A percentile compares a stretch with the other conserved stretches of the same genome.
phyloP scores from a whole-genome alignment of 2,329 filamentous ascomycete species.

The Verticillium albo-atrum region DNA sequence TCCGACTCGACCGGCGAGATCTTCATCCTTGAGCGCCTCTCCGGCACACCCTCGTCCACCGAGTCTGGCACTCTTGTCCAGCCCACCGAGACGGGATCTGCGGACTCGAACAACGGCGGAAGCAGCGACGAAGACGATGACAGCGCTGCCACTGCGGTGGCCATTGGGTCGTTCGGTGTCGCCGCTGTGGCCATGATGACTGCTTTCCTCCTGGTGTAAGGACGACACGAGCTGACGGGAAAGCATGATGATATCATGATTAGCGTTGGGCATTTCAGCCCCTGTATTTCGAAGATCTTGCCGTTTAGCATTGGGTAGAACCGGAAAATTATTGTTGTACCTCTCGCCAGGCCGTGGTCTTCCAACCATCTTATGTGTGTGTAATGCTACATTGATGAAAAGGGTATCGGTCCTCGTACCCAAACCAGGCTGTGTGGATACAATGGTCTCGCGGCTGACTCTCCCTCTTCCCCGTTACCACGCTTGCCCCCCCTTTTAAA shows the following conservation, averaged over 20 bases:
- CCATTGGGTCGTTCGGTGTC: neutral
- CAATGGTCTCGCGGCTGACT: too few relatives aligned
- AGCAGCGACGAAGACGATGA: neutral
- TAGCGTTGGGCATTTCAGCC: neutral
- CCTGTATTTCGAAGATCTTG: neutral
- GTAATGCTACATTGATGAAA: too few relatives aligned
- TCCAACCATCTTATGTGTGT: too few relatives aligned
- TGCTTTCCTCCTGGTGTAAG: neutral
- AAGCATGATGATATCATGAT: neutral
- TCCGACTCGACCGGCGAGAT: conserved; percentile 63
- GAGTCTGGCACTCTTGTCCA: conserved; percentile 5
- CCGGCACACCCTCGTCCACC: conserved; percentile 3
- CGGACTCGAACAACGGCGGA: neutral
- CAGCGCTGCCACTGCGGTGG: neutral
- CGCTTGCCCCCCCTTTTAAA: too few relatives aligned
- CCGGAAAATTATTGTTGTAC: too few relatives aligned
- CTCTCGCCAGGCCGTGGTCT: too few relatives aligned
- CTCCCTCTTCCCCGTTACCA: too few relatives aligned
- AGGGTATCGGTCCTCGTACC: too few relatives aligned
- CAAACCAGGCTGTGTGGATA: too few relatives aligned
- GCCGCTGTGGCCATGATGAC: neutral
- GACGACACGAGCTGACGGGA: neutral
- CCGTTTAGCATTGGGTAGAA: too few relatives aligned
- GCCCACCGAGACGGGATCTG: neutral
- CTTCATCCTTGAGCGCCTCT: conserved; percentile 41